Evolutionary conservation across 176 grass and related monocot genomes (phyloP), one percentile per base, ranked within the genome.

Genomic region (Carex cristatella): DNA sequence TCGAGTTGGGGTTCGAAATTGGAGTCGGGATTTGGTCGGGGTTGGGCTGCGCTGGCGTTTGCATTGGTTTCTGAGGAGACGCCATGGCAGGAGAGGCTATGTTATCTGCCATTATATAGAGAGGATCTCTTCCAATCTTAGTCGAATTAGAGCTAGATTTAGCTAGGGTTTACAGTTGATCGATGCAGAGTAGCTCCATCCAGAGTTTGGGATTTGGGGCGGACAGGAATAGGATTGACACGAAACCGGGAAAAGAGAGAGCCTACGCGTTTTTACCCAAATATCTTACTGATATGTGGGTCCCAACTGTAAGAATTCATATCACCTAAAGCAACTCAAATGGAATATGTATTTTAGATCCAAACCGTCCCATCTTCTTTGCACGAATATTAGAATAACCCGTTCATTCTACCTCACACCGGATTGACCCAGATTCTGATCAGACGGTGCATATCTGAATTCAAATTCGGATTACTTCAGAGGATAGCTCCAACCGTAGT

Each of bases 91-190:
- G 61, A 54, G 90, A 75, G 53, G 86, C 38, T 40, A 40, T 86
- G 79, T 78, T 87, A 81, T 98, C 92, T 80, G 91, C 86, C 95
- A 94, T 98, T 79, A 54, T 82, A 28, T 19, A 30, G 28, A 40
- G 61, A 42, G 51, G 28, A 42, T 71, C 62, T 66, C 53, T 79
- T 46, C 40, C 37, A 11, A 72, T 83, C 60, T 61, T 40, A 8
- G 23, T 56, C 59, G 44, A 80, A 64, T 80, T 86, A n/a, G 72
- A 30, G 53, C 66, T 82, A 85, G 81, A 87, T 79, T 88, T 85
- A 66, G 62, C 27, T 59, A 61, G 56, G 58, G 83, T 40, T 81
- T 61, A 61, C 86, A 85, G 82, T 84, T 18, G 84, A 84, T 80
- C 69, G 87, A 84, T 61, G 79, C 65, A 65, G 88, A 90, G 60